Conservation (phyloP, 2,329 filamentous ascomycete genomes). For the Alternaria longipes region DNA sequence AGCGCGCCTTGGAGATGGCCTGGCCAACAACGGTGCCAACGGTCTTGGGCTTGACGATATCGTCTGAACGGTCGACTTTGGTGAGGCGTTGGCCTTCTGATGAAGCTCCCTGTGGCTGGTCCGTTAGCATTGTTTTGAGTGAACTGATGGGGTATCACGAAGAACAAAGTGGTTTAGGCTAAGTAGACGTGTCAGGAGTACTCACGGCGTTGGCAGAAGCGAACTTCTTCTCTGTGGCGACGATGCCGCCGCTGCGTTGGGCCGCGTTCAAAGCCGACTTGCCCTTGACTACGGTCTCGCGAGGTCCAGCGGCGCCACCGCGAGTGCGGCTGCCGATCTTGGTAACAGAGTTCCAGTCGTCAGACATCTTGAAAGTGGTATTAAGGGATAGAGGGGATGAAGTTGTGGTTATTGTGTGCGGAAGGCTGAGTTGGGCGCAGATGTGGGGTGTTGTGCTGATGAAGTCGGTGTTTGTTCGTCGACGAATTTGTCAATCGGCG, state of each 20-base stretch:
- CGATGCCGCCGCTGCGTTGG: slow-evolving; percentile 76
- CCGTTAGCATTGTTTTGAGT: slow-evolving; percentile 19
- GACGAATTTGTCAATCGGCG: slow-evolving; percentile 18
- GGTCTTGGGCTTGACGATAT: slow-evolving; percentile 97
- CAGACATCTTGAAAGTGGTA: slow-evolving; percentile 64
- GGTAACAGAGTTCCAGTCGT: slow-evolving; percentile 87
- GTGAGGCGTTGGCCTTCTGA: slow-evolving; percentile 91
- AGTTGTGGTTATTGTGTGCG: slow-evolving; percentile 17
- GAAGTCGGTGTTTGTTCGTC: slow-evolving; percentile 13
- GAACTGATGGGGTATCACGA: slow-evolving; percentile 1
- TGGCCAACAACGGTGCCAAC: slow-evolving; percentile 79
- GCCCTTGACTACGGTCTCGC: slow-evolving; percentile 90
- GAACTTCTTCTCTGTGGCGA: slow-evolving; percentile 93
- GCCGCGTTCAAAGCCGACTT: slow-evolving; percentile 88
- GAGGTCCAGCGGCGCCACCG: slow-evolving; percentile 70
- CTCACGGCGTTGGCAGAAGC: slow-evolving; percentile 80
- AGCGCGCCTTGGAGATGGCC: slow-evolving; percentile 81
- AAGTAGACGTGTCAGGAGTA: slow-evolving; percentile 29
- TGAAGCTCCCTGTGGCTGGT: slow-evolving; percentile 49
- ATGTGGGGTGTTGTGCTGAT: slow-evolving; percentile 23
- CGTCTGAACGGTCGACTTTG: slow-evolving; percentile 96
- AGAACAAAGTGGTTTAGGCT: background rate
- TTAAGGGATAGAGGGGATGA: slow-evolving; percentile 5
- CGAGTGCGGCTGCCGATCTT: slow-evolving; percentile 92
- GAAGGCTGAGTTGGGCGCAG: slow-evolving; percentile 19